These are phyloP conservation scores for Eucalyptus brandiana DNA, from an alignment of 345 rosid genomes.

Conservation along the genomic window DNA sequence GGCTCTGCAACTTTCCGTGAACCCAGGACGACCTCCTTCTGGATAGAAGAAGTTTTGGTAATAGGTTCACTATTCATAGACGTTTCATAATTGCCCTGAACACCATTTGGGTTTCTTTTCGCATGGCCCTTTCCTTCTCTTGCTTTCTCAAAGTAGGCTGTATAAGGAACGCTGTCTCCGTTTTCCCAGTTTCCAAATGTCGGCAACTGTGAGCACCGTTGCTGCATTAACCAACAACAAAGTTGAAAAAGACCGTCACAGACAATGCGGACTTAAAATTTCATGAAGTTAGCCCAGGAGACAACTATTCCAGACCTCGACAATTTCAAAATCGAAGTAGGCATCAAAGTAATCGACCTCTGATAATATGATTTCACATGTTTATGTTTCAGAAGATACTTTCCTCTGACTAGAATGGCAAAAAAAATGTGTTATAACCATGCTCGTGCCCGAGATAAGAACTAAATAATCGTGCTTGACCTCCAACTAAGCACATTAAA, in stretches of 20 bases:
- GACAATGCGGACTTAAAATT: neutral
- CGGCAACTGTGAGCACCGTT: conserved; percentile 3
- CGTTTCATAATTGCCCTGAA: neutral
- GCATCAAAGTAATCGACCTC: neutral
- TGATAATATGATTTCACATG: neutral
- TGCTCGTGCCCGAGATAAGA: neutral
- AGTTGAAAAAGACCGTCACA: neutral
- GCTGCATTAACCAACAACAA: neutral
- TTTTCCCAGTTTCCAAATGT: conserved; percentile 22
- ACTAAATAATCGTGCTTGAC: neutral
- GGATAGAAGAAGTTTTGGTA: neutral
- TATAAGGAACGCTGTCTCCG: conserved; percentile 7
- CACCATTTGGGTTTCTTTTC: neutral
- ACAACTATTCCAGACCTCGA: neutral
- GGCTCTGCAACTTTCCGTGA: neutral
- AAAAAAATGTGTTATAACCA: neutral
- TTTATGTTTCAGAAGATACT: neutral
- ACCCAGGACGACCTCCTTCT: neutral
- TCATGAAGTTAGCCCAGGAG: neutral
- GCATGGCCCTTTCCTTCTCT: neutral
- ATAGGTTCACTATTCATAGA: neutral
- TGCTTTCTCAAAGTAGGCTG: conserved; percentile 12
- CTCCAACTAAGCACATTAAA: neutral
- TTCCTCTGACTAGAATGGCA: neutral
- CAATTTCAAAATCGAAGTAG: neutral